Base-by-base conservation (phyloP, 305 asterid genomes). In the Striga hermonthica region DNA sequence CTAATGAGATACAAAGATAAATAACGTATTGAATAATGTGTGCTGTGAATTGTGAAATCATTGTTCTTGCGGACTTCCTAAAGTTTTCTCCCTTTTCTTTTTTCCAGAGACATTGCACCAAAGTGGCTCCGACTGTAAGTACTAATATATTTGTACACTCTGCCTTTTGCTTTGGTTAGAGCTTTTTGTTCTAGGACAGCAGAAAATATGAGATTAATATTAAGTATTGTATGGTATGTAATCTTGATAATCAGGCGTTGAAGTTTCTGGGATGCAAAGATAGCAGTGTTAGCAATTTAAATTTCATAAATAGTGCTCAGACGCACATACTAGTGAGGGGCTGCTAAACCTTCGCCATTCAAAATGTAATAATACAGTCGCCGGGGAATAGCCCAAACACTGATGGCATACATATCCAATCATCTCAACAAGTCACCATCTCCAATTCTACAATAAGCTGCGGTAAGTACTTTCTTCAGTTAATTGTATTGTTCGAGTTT, bases 61-160 rank as follows among this genome's bases (percentile, higher is more conserved):
- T 3, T 15, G 4, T 8, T 55, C 39, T 16, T 34, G 10, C 5
- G 14, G 10, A 10, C 39, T 56, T 34, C 7, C 13, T 22, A 22
- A 9, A 14, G 40, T 35, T 5, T 4, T 31, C 47, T 44, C 12
- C 7, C 4, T 3, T 48, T 41, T 3, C n/a, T 48, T 10, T 1
- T 31, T 72, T 72, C 61, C 80, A 87, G 97, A 64, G 76, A 55
- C 66, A 76, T 28, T 90, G 97, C 84, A 90, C 93, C 11, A 75
- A 4, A 43, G 7, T 85, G 78, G 97, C 97, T 73, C 97, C 97
- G 43, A 90, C 97, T 0, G 97, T 87, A 71, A 81, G 95, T 79
- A 79, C 13, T 6, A 22, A 22, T 22, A 22, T 49, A 45, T 13
- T 45, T 12, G 50, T n/a, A 11, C 31, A 22, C 31, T 22, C 31